Evolutionary conservation across 140 eudicot genomes (phyloP).

Genomic region (Stevia rebaudiana): DNA sequence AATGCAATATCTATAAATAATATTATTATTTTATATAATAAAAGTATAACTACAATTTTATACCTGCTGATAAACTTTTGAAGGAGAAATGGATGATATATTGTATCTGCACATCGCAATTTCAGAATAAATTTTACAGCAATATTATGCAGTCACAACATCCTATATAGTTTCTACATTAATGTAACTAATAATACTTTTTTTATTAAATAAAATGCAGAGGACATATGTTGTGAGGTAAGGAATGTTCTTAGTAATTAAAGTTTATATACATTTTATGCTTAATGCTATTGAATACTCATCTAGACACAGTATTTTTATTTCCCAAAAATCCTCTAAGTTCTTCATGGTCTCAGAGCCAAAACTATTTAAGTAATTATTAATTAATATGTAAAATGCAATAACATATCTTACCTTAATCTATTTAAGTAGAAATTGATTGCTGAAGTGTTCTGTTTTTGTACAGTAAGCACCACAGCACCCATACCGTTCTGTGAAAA

Average conservation of each 20-base stretch:
- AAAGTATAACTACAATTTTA: no score
- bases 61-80: conserved; percentile 75
- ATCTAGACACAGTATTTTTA: neutral
- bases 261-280: neutral
- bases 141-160: conserved; percentile 15
- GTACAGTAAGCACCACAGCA: conserved; percentile 95
- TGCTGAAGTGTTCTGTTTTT: conserved; percentile 60
- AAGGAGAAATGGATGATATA: conserved; percentile 77
- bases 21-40: no score
- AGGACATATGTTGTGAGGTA: neutral
- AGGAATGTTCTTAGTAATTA: neutral
- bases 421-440: conserved; percentile 59
- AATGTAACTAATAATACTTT: neutral
- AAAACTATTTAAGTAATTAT: neutral
- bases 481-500: conserved; percentile 60
- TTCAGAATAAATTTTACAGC: conserved; percentile 1
- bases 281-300: neutral
- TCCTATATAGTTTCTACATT: conserved; percentile 4
- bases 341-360: neutral
- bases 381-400: neutral
- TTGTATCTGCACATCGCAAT: conserved; percentile 51
- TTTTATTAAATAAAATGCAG: neutral
- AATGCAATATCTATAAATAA: no score
- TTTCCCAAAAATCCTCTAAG: neutral
- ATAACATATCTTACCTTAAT: conserved; percentile 41